Evolutionary conservation across 1,284 basidiomycete species (phyloP).

Genomic region (Chondrostereum purpureum): DNA sequence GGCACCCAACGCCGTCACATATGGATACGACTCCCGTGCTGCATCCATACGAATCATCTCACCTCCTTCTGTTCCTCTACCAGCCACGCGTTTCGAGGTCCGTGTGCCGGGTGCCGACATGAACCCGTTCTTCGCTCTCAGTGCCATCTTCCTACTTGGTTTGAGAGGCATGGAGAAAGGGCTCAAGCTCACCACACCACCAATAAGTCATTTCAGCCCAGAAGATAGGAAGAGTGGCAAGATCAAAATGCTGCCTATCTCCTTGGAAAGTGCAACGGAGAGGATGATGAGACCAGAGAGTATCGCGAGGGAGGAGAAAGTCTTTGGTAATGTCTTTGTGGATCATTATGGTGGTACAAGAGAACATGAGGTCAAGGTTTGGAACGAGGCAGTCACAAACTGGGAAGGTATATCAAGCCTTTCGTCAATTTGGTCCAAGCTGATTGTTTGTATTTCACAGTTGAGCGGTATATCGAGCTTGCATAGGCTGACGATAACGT

Average conservation of each 20-base stretch:
- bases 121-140: constrained; percentile 85
- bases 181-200: constrained; percentile 62
- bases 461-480: constrained; percentile 76
- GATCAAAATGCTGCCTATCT: constrained; percentile 69
- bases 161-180: constrained; percentile 82
- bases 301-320: constrained; percentile 66
- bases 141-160: constrained; percentile 83
- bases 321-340: constrained; percentile 86
- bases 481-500: constrained; percentile 4
- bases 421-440: neutral
- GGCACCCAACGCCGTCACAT: constrained; percentile 90
- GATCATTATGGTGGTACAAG: constrained; percentile 92
- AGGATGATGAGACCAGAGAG: constrained; percentile 75
- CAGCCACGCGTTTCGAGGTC: constrained; percentile 84
- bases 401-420: constrained; percentile 73
- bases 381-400: constrained; percentile 86
- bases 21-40: constrained; percentile 91
- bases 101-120: constrained; percentile 96
- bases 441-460: constrained; percentile 30
- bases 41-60: constrained; percentile 89
- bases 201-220: constrained; percentile 54
- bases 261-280: constrained; percentile 73
- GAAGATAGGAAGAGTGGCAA: constrained; percentile 53
- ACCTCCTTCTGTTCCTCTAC: constrained; percentile 75
- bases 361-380: constrained; percentile 80